phyloP scores from a whole-genome alignment of 495 filamentous ascomycete species.

The Penicillium canariense region DNA sequence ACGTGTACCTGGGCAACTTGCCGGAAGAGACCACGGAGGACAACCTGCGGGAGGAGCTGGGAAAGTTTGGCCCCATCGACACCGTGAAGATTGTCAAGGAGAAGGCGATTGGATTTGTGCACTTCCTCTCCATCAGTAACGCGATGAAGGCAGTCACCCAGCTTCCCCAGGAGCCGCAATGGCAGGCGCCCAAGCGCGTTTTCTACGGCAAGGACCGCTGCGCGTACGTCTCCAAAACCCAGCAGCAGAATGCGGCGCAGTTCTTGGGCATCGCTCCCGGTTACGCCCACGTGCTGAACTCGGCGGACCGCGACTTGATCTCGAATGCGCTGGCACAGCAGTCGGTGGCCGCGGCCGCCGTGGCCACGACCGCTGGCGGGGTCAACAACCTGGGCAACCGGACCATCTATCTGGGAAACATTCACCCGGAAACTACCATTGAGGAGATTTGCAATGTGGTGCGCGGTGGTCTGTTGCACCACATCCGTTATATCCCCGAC shows the following conservation, averaged over 20 bases:
- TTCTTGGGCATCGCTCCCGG: slow-evolving; percentile 98
- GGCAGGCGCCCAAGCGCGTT: slow-evolving; percentile 91
- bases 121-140: slow-evolving; percentile 96
- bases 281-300: slow-evolving; percentile 93
- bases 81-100: slow-evolving; percentile 97
- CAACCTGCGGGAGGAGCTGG: slow-evolving; percentile 89
- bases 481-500: slow-evolving; percentile 98
- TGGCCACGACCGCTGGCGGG: slow-evolving; percentile 92
- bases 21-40: slow-evolving; percentile 88
- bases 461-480: slow-evolving; percentile 86
- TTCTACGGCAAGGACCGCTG: slow-evolving; percentile 99
- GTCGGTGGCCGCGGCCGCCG: slow-evolving; percentile 93
- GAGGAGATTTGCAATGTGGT: slow-evolving; percentile 99
- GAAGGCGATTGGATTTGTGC: slow-evolving; percentile 97
- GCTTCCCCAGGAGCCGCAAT: slow-evolving; percentile 92
- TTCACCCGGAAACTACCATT: slow-evolving; percentile 97
- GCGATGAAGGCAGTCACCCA: slow-evolving; percentile 99
- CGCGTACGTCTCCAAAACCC: slow-evolving; percentile 98
- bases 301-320: slow-evolving; percentile 91
- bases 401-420: slow-evolving; percentile 97
- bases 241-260: slow-evolving; percentile 98
- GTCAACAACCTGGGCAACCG: slow-evolving; percentile 97
- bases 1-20: slow-evolving; percentile 94
- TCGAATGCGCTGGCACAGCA: slow-evolving; percentile 95
- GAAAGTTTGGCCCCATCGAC: slow-evolving; percentile 95